A percentile compares a stretch with the other conserved stretches of the same genome.
phyloP scores from a whole-genome alignment of 192 early-diverging fungal genomes.

The Coemansia javaensis region DNA sequence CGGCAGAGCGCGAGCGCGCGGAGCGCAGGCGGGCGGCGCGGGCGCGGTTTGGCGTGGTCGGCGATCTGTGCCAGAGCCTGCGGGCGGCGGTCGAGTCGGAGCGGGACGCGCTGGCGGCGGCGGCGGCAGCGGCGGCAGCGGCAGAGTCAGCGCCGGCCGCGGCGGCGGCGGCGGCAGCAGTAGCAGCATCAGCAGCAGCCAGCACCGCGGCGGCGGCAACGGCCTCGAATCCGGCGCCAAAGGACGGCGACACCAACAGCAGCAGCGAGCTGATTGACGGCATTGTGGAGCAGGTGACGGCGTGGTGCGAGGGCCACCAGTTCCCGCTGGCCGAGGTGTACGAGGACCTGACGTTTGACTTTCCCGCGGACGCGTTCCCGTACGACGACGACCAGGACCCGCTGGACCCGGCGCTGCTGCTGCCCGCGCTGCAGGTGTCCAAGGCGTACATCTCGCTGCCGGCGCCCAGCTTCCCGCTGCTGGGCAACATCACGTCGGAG shows the following conservation, averaged over 20 bases:
- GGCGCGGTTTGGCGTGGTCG: slow-evolving; percentile 24
- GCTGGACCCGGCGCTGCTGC: slow-evolving; percentile 59
- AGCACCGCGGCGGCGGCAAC: no score
- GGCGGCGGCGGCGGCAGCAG: background rate
- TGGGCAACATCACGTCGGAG: slow-evolving; percentile 66
- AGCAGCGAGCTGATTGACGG: slow-evolving; percentile 24
- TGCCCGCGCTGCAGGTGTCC: slow-evolving; percentile 64
- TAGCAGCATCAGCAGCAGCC: no score
- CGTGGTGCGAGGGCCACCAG: slow-evolving; percentile 50
- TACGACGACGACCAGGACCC: slow-evolving; percentile 57
- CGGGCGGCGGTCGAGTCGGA: slow-evolving; percentile 28
- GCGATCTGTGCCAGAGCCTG: slow-evolving; percentile 37
- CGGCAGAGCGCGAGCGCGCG: slow-evolving; percentile 25
- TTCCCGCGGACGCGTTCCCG: slow-evolving; percentile 45
- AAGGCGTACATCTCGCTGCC: slow-evolving; percentile 60
- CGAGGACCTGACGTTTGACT: slow-evolving; percentile 51
- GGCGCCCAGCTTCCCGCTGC: slow-evolving; percentile 57
- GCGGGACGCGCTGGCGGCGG: slow-evolving; percentile 16
- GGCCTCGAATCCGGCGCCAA: no score
- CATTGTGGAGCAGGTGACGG: slow-evolving; percentile 36
- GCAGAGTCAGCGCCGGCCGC: background rate
- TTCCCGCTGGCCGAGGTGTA: slow-evolving; percentile 52
- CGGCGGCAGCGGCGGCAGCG: slow-evolving; percentile 1
- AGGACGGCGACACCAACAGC: background rate
- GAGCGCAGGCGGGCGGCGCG: slow-evolving; percentile 45